These are phyloP conservation scores for Fusarium armeniacum DNA, from an alignment of 2,329 filamentous ascomycete species.

Conservation along the genomic window DNA sequence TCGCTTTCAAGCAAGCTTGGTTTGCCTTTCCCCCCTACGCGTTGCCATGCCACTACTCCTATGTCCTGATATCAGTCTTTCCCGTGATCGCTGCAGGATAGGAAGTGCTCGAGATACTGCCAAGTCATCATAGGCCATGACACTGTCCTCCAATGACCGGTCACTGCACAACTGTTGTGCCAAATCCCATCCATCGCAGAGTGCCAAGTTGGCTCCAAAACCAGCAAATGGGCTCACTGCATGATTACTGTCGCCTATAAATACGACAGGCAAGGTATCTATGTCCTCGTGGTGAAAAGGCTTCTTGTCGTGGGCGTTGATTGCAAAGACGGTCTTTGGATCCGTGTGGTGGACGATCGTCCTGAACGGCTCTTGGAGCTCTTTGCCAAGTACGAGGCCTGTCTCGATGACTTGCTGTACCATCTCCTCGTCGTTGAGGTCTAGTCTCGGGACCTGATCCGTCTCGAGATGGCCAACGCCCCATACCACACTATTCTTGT, in stretches of 20 bases:
- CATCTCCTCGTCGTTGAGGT: conserved; percentile 40
- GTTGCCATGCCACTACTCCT: not conserved
- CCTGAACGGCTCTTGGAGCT: conserved; percentile 57
- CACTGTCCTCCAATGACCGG: conserved; percentile 46
- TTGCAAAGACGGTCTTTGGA: conserved; percentile 53
- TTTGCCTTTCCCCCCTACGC: not conserved
- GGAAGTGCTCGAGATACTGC: conserved; percentile 54
- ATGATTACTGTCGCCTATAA: conserved; percentile 66
- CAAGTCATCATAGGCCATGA: conserved; percentile 55
- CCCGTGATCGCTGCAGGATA: conserved; percentile 46
- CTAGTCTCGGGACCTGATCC: conserved; percentile 27
- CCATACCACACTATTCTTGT: conserved; percentile 60
- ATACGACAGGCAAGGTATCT: conserved; percentile 54
- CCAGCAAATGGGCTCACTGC: conserved; percentile 65
- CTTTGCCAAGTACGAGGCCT: conserved; percentile 52
- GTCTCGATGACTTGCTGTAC: conserved; percentile 52
- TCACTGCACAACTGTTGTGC: conserved; percentile 56
- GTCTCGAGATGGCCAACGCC: conserved; percentile 55
- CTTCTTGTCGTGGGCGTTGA: conserved; percentile 61
- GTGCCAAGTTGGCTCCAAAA: conserved; percentile 63
- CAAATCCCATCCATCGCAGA: conserved; percentile 63
- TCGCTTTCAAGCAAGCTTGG: not conserved
- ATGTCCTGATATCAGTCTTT: conserved; percentile 45
- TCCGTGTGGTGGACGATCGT: conserved; percentile 59
- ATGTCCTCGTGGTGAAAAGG: conserved; percentile 57